phyloP scores from a whole-genome alignment of 2,329 filamentous ascomycete species.

The Trichoderma brevicompactum region DNA sequence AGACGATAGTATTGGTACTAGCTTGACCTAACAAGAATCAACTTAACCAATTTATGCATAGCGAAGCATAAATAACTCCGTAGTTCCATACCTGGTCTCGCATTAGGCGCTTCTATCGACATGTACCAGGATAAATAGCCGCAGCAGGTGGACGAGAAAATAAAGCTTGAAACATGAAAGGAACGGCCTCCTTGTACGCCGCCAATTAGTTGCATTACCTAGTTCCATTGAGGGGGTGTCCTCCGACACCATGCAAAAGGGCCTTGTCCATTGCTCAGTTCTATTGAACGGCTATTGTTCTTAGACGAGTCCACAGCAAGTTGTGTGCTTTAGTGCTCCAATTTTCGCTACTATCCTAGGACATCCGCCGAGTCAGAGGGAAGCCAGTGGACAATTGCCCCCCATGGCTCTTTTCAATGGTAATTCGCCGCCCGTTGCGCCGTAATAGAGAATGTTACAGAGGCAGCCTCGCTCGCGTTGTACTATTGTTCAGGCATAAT shows the following conservation, averaged over 20 bases:
- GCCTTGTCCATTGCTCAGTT: not conserved
- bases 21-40: too few relatives aligned
- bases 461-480: too few relatives aligned
- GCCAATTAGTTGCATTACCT: not conserved
- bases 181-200: not conserved
- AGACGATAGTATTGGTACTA: too few relatives aligned
- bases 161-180: not conserved
- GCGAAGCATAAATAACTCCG: too few relatives aligned
- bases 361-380: not conserved
- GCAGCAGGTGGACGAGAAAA: not conserved
- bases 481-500: too few relatives aligned
- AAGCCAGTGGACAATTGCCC: not conserved
- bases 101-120: too few relatives aligned
- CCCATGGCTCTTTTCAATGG: not conserved
- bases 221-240: not conserved
- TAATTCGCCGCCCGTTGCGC: not conserved
- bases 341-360: not conserved
- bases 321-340: not conserved
- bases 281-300: not conserved
- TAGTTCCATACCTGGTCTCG: too few relatives aligned
- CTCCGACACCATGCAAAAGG: slow-evolving; percentile 5
- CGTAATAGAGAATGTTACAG: too few relatives aligned
- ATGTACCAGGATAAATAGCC: not conserved
- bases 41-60: too few relatives aligned
- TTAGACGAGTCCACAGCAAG: not conserved